Percentiles rank a stretch among this genome's conserved stretches.
These are phyloP conservation scores for Fraxinus paxiana DNA, from an alignment of 305 asterid genomes.

Conservation along the genomic window DNA sequence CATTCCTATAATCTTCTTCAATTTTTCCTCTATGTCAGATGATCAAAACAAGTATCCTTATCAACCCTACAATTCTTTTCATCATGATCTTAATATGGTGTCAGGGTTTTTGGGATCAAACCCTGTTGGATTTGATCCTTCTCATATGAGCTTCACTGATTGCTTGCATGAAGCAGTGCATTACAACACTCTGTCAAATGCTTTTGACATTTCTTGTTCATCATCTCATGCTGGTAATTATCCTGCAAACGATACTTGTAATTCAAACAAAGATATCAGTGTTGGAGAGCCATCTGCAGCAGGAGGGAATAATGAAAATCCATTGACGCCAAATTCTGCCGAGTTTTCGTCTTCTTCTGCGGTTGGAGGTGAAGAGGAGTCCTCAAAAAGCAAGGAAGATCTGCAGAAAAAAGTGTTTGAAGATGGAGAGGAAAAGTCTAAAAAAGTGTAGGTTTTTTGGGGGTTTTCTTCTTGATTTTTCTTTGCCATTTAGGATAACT, in stretches of 20 bases:
- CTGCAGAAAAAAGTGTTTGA: slow-evolving; percentile 33
- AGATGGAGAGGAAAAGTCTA: slow-evolving; percentile 51
- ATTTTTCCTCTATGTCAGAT: slow-evolving; percentile 41
- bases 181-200: slow-evolving; percentile 42
- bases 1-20: slow-evolving; percentile 10
- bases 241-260: slow-evolving; percentile 17
- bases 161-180: slow-evolving; percentile 42
- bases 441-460: slow-evolving; percentile 49
- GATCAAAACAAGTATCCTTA: slow-evolving; percentile 25
- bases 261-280: neutral
- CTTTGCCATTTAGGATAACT: slow-evolving; percentile 2
- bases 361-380: slow-evolving; percentile 57
- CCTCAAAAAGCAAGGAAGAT: slow-evolving; percentile 46
- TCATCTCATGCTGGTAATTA: slow-evolving; percentile 26
- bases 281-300: neutral
- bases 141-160: slow-evolving; percentile 42
- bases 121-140: slow-evolving; percentile 32
- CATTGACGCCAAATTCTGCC: slow-evolving; percentile 41
- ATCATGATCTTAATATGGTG: slow-evolving; percentile 36
- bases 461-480: neutral
- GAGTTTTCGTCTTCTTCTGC: slow-evolving; percentile 57
- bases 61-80: slow-evolving; percentile 26
- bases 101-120: slow-evolving; percentile 27
- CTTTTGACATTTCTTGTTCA: slow-evolving; percentile 38
- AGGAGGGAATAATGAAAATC: slow-evolving; percentile 24